Evolutionary conservation across 2,329 filamentous ascomycete species (phyloP).

Genomic region (Penicillium sclerotiorum): DNA sequence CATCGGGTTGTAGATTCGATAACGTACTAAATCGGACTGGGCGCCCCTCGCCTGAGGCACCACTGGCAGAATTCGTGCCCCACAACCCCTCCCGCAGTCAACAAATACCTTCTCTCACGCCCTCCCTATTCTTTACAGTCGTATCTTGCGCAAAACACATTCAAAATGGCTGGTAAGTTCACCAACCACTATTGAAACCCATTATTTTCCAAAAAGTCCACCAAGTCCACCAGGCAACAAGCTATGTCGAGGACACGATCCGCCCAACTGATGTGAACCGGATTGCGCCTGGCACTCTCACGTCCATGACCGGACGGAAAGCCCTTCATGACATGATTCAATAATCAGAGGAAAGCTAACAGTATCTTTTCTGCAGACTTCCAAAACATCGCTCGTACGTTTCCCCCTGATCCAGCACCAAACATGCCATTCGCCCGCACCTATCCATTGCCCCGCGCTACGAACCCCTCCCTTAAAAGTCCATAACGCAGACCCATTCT

Average conservation of each 20-base stretch:
- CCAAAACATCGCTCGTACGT: slow-evolving; percentile 44
- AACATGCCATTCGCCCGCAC: slow-evolving; percentile 7
- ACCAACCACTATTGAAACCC: not conserved
- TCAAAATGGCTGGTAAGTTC: slow-evolving; percentile 42
- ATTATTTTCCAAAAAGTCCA: not conserved
- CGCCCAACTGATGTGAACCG: slow-evolving; percentile 13
- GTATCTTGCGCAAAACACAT: slow-evolving; percentile 13
- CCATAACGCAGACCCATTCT: not conserved
- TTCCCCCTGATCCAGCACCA: not conserved
- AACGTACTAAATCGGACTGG: slow-evolving; percentile 12
- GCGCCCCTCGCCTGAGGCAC: slow-evolving; percentile 13
- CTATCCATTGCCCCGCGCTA: slow-evolving; percentile 9
- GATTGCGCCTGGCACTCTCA: slow-evolving; percentile 19
- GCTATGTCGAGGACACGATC: slow-evolving; percentile 4
- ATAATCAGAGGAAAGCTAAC: slow-evolving; percentile 15
- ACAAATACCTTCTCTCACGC: slow-evolving; percentile 25
- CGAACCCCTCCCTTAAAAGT: not conserved
- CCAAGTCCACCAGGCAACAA: not conserved
- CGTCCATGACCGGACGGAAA: slow-evolving; percentile 5
- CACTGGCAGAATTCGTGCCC: slow-evolving; percentile 29
- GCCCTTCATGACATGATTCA: not conserved
- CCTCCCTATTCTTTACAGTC: slow-evolving; percentile 18
- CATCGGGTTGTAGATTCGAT: slow-evolving; percentile 6
- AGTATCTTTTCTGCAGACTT: slow-evolving; percentile 35
- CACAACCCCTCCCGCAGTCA: slow-evolving; percentile 26